phyloP scores from a whole-genome alignment of 129 eudicot genomes.

The Tanacetum coccineum region DNA sequence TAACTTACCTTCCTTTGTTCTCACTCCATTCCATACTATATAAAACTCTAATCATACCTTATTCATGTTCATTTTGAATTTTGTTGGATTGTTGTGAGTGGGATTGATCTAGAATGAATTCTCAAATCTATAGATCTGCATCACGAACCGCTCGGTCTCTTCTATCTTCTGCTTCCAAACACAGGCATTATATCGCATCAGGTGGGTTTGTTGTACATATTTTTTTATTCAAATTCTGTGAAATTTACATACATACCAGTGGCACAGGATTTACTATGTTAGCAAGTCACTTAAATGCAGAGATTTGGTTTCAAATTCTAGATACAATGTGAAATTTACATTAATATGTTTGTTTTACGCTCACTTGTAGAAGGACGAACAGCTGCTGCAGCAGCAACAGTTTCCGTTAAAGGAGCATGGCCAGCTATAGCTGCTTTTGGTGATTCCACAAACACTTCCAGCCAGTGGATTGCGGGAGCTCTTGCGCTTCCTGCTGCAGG shows the following conservation, averaged over 20 bases:
- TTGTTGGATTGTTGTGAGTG: slow-evolving; percentile 6
- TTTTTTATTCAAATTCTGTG: background rate
- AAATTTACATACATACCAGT: background rate
- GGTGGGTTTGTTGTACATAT: slow-evolving; percentile 31
- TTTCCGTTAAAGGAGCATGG: slow-evolving; percentile 54
- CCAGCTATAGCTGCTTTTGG: slow-evolving; percentile 55
- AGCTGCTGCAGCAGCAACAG: slow-evolving; percentile 57
- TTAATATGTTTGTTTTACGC: background rate
- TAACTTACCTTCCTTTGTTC: slow-evolving; percentile 25
- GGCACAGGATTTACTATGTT: too few relatives aligned
- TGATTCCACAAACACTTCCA: slow-evolving; percentile 46
- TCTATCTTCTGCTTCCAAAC: slow-evolving; percentile 66
- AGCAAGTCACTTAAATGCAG: too few relatives aligned
- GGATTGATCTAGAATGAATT: slow-evolving; percentile 46
- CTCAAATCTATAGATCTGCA: slow-evolving; percentile 68
- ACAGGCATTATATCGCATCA: slow-evolving; percentile 43
- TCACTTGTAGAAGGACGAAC: slow-evolving; percentile 60
- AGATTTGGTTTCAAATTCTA: too few relatives aligned
- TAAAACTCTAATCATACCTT: background rate
- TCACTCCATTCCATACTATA: slow-evolving; percentile 25
- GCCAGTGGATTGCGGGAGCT: slow-evolving; percentile 64
- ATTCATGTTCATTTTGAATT: background rate
- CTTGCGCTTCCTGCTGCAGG: slow-evolving; percentile 97
- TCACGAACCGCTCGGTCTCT: slow-evolving; percentile 65
- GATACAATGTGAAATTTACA: background rate